Percentiles rank a stretch among this genome's conserved stretches.
Conservation (phyloP, 371 early-diverging fungal species). For the Coemansia sp. region DNA sequence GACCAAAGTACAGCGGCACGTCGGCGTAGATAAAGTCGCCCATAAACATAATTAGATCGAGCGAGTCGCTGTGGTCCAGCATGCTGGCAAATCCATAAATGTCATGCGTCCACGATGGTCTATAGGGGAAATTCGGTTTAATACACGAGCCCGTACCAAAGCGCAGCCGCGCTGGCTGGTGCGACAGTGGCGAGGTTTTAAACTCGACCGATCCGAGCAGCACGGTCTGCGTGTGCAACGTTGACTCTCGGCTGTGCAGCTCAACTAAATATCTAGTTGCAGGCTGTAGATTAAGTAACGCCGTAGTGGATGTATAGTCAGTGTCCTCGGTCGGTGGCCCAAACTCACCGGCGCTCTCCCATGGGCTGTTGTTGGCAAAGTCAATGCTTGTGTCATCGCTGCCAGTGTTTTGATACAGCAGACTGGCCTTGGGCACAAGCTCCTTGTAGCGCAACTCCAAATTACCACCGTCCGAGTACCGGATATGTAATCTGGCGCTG, state of each 20-base stretch:
- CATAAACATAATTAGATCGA: constrained; percentile 52
- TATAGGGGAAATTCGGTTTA: constrained; percentile 56
- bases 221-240: constrained; percentile 11
- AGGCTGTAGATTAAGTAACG: constrained; percentile 28
- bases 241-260: constrained; percentile 28
- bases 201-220: constrained; percentile 38
- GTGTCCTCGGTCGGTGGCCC: constrained; percentile 29
- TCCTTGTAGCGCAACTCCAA: constrained; percentile 28
- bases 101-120: constrained; percentile 28
- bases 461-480: constrained; percentile 34
- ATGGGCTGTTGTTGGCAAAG: constrained; percentile 12
- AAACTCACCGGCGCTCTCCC: constrained; percentile 34
- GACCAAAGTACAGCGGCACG: constrained; percentile 52
- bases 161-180: constrained; percentile 30
- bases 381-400: not conserved
- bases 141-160: constrained; percentile 55
- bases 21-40: constrained; percentile 59
- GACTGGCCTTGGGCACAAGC: not conserved
- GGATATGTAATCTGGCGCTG: constrained; percentile 43
- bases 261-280: constrained; percentile 39
- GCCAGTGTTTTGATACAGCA: not conserved
- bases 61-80: constrained; percentile 40
- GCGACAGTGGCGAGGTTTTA: constrained; percentile 49
- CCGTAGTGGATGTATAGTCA: constrained; percentile 38
- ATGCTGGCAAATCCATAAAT: constrained; percentile 43